These are phyloP conservation scores for Dactylorhiza incarnata DNA, from an alignment of 106 monocot genomes.

Conservation along the genomic window DNA sequence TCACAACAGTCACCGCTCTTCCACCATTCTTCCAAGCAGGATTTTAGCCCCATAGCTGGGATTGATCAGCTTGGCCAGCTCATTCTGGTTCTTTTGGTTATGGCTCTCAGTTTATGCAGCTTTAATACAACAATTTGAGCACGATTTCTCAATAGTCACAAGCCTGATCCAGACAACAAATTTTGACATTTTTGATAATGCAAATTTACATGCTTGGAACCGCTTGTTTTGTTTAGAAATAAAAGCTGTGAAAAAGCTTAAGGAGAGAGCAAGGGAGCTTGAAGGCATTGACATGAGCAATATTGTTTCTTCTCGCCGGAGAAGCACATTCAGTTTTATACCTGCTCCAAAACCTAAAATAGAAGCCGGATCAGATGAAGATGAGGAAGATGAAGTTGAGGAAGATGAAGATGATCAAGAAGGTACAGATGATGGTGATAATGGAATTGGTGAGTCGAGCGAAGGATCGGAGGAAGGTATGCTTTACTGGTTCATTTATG, in stretches of 20 bases:
- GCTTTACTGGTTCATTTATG: background rate
- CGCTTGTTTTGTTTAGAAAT: slow-evolving; percentile 39
- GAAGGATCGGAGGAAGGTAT: slow-evolving; percentile 59
- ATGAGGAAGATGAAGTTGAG: slow-evolving; percentile 40
- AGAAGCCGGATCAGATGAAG: slow-evolving; percentile 39
- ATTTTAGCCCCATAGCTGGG: background rate
- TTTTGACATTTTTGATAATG: background rate
- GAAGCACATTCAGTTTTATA: slow-evolving; percentile 51
- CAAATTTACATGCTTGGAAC: background rate
- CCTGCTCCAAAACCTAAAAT: slow-evolving; percentile 62
- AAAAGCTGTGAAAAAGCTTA: slow-evolving; percentile 70
- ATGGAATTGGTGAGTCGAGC: slow-evolving; percentile 26
- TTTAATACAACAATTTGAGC: background rate
- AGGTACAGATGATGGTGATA: slow-evolving; percentile 25
- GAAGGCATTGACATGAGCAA: slow-evolving; percentile 97
- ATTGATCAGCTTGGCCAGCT: background rate
- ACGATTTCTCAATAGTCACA: background rate
- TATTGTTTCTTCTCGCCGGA: slow-evolving; percentile 79
- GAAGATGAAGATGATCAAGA: slow-evolving; percentile 29
- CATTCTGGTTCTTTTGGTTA: background rate
- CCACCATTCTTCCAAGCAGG: background rate
- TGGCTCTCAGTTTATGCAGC: background rate
- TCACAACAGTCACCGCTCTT: background rate
- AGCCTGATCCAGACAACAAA: background rate
- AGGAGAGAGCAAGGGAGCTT: slow-evolving; percentile 87